Evolutionary conservation across 768 basidiomycete genomes (phyloP).

Genomic region (Lentinula guzmanii): DNA sequence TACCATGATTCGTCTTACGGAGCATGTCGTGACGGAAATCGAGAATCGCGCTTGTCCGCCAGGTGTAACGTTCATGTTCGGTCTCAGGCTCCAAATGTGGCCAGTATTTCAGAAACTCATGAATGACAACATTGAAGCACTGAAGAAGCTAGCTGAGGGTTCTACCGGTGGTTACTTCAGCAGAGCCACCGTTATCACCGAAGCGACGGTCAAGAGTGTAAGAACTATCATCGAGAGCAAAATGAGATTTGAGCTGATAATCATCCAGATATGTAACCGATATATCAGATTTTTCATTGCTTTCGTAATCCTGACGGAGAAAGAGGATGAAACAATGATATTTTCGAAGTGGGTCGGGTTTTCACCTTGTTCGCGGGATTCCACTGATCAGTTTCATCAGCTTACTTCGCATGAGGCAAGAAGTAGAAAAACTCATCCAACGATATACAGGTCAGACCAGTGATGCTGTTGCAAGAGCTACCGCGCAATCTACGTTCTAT

Average conservation of each 20-base stretch:
- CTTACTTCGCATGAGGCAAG: constrained; percentile 77
- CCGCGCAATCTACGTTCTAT: constrained; percentile 67
- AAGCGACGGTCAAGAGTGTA: constrained; percentile 59
- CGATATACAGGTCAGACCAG: constrained; percentile 65
- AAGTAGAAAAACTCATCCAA: constrained; percentile 70
- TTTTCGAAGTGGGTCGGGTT: constrained; percentile 71
- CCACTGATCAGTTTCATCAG: constrained; percentile 31
- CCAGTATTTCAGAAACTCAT: constrained; percentile 89
- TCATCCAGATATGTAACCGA: constrained; percentile 56
- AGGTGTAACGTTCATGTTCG: constrained; percentile 76
- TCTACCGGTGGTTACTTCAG: constrained; percentile 56
- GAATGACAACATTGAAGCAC: constrained; percentile 73
- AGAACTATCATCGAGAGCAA: constrained; percentile 15
- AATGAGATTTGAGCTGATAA: constrained; percentile 1
- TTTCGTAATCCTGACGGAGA: constrained; percentile 72
- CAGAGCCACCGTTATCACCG: constrained; percentile 57
- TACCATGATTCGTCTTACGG: constrained; percentile 88
- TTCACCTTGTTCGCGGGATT: not conserved
- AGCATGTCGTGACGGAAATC: constrained; percentile 69
- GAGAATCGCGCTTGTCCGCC: constrained; percentile 76
- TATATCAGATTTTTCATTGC: constrained; percentile 82
- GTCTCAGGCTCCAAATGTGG: constrained; percentile 83
- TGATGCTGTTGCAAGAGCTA: constrained; percentile 56
- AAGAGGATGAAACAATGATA: constrained; percentile 93
- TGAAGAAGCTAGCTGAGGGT: constrained; percentile 81